phyloP scores from a whole-genome alignment of 2,329 filamentous ascomycete genomes.

The Kalmusia sp. region DNA sequence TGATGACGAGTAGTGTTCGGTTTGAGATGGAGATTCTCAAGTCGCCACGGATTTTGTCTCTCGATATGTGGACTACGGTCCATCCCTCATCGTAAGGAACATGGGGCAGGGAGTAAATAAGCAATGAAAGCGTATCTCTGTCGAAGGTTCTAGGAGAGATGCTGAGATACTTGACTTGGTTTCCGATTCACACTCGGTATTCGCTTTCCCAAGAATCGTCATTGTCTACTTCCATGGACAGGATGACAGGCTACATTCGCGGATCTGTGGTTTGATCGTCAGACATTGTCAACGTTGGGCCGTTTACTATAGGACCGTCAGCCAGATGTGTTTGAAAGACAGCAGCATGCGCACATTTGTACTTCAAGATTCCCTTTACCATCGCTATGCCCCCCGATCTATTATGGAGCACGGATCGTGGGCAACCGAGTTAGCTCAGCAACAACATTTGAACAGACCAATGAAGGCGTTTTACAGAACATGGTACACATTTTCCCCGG shows the following conservation, averaged over 20 bases:
- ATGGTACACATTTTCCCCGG: too few relatives aligned
- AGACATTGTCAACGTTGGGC: too few relatives aligned
- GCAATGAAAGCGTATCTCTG: slow-evolving; percentile 18
- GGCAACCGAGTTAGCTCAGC: too few relatives aligned
- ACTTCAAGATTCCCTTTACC: too few relatives aligned
- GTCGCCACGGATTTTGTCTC: slow-evolving; percentile 24
- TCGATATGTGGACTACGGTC: slow-evolving; percentile 15
- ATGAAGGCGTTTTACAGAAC: too few relatives aligned
- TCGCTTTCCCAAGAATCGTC: slow-evolving; percentile 16
- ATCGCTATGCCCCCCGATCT: too few relatives aligned
- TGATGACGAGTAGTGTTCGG: slow-evolving; percentile 28
- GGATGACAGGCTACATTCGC: background rate
- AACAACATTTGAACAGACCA: too few relatives aligned
- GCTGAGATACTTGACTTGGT: slow-evolving; percentile 15
- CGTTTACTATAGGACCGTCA: too few relatives aligned
- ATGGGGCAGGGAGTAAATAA: slow-evolving; percentile 8
- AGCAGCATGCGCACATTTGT: too few relatives aligned
- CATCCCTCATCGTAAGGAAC: slow-evolving; percentile 14
- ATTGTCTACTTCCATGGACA: slow-evolving; percentile 17
- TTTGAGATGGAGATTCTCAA: slow-evolving; percentile 31
- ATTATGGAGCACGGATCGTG: too few relatives aligned
- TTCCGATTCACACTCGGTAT: slow-evolving; percentile 15
- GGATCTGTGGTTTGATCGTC: too few relatives aligned
- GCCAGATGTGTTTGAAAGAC: too few relatives aligned
- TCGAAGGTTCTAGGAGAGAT: slow-evolving; percentile 13